These are phyloP conservation scores for Metarhizium humberi DNA, from an alignment of 2,329 filamentous ascomycete species.

Conservation along the genomic window DNA sequence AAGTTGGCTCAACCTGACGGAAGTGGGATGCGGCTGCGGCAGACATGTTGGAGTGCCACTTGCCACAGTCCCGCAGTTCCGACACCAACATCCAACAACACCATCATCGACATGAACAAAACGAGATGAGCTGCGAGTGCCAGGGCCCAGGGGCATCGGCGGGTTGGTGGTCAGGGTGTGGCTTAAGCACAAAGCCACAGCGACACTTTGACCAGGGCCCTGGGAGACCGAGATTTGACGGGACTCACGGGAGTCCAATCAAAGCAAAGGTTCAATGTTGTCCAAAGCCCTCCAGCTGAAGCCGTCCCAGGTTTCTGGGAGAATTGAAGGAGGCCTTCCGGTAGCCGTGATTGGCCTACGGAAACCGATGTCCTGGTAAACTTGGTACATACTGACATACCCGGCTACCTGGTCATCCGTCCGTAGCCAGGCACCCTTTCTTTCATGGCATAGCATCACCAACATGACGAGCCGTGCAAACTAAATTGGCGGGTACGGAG, in stretches of 20 bases:
- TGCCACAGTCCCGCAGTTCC: background rate
- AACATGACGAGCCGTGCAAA: background rate
- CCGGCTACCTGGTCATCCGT: constrained; percentile 3
- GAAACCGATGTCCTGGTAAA: background rate
- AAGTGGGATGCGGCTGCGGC: background rate
- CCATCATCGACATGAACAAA: too few relatives aligned
- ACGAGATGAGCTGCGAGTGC: background rate
- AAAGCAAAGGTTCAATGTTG: background rate
- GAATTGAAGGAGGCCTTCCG: background rate
- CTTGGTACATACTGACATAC: background rate
- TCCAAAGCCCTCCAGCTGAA: background rate
- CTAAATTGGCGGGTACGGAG: background rate
- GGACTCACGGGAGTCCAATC: constrained; percentile 1
- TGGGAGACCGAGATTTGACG: constrained; percentile 5
- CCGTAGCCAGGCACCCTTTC: too few relatives aligned
- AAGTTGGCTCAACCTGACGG: background rate
- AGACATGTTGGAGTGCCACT: background rate
- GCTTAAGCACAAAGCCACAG: background rate
- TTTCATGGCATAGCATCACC: background rate
- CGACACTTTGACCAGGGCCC: background rate
- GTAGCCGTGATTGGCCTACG: background rate
- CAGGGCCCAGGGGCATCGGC: background rate
- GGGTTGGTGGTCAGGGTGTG: background rate
- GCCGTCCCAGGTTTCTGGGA: constrained; percentile 4
- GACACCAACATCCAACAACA: too few relatives aligned